Base-by-base conservation (phyloP, 257 asterid genomes). In the Solanum sitiens region DNA sequence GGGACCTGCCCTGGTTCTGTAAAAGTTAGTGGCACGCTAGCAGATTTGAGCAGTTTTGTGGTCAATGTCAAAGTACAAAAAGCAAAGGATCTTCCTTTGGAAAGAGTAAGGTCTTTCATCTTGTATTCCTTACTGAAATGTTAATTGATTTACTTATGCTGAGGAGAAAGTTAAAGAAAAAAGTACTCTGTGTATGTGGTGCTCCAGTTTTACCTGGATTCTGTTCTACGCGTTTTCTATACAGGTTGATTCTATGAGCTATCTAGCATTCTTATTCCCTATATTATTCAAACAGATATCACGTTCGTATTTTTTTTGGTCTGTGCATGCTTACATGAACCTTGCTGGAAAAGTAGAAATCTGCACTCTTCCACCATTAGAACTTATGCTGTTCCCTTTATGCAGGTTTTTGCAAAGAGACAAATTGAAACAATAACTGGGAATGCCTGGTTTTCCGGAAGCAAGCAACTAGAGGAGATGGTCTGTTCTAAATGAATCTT, bases 371-470 rank as follows among this genome's bases (percentile, higher is more conserved):
- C 40, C 39, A 83, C 63, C 16, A 40, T 40, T 45, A 4, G 61
- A 47, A 50, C 45, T 30, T 30, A 27, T 79, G 70, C 44, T 50
- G 86, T 39, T 37, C 53, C 27, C 5, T 42, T 30, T 85, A 37
- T 7, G 61, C 93, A 96, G 99, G 93, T 93, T 39, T 91, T 92
- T 56, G 96, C 96, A 1, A 92, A 88, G 93, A 93, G 97, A 87
- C 95, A 94, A 84, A 89, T 95, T 18, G 88, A 90, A 42, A 67
- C 91, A 11, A 91, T 94, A 40, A 96, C 99, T 14, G 93, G 95
- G 67, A 84, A 87, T 20, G 98, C 96, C 50, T 96, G 99, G 99
- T 91, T 92, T 71, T 90, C 95, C 0, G 98, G 91, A 73, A 93
- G 89, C 92, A 95, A 93, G 90, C 92, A 93, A 61, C 86, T 91